Evolutionary conservation across 257 asterid species (phyloP).

Genomic region (Solanum raphanifolium): DNA sequence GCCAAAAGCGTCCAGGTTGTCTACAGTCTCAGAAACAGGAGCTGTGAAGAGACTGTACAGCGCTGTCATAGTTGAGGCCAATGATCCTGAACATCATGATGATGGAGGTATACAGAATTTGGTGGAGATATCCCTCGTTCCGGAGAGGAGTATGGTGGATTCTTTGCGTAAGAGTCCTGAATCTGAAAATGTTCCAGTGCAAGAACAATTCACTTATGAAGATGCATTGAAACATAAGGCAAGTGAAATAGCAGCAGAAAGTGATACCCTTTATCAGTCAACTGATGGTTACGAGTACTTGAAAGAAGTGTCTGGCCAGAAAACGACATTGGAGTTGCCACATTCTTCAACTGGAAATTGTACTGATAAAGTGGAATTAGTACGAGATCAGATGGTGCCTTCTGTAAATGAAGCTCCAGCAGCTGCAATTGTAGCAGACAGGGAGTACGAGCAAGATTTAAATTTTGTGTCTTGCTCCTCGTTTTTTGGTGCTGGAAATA

Average conservation of each 20-base stretch:
- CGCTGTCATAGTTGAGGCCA: not conserved
- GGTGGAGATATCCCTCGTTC: conserved; percentile 51
- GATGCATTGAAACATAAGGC: not conserved
- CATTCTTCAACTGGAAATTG: conserved; percentile 6
- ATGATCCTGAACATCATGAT: conserved; percentile 17
- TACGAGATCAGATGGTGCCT: not conserved
- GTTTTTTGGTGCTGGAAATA: not conserved
- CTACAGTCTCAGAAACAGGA: conserved; percentile 32
- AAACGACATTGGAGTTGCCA: conserved; percentile 4
- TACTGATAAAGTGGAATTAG: not conserved
- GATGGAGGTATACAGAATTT: conserved; percentile 25
- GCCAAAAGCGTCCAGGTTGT: conserved; percentile 35
- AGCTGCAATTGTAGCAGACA: not conserved
- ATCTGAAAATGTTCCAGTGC: conserved; percentile 12
- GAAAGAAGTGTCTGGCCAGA: conserved; percentile 11
- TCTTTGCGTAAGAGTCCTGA: conserved; percentile 10
- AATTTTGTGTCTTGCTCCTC: not conserved
- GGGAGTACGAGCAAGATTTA: not conserved
- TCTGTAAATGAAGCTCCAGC: not conserved
- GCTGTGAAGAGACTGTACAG: conserved; percentile 27
- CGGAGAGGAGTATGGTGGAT: conserved; percentile 28
- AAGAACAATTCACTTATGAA: conserved; percentile 8
- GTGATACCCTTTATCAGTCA: not conserved
- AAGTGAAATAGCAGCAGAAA: not conserved
- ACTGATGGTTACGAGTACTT: conserved; percentile 1